A percentile compares a stretch with the other conserved stretches of the same genome.
These are phyloP conservation scores for Sanghuangporus baumii DNA, from an alignment of 1,284 basidiomycete species.

Conservation along the genomic window DNA sequence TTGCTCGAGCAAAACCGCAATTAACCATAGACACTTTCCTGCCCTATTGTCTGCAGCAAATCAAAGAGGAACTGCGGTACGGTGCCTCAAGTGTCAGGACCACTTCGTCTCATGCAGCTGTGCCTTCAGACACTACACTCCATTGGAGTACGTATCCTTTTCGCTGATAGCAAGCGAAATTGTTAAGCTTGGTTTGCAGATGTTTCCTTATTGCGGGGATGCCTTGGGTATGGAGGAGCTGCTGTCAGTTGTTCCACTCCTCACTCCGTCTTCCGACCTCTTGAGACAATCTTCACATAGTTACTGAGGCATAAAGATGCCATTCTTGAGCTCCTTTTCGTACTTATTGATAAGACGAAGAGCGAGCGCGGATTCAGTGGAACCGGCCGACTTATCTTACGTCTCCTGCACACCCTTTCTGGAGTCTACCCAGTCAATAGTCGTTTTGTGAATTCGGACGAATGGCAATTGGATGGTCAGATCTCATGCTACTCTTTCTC, in stretches of 20 bases:
- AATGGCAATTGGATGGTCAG: constrained; percentile 74
- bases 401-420: constrained; percentile 73
- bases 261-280: not conserved
- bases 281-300: constrained; percentile 32
- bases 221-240: constrained; percentile 66
- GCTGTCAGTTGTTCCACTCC: constrained; percentile 38
- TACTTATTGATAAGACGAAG: constrained; percentile 77
- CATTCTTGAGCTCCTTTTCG: constrained; percentile 62
- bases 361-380: constrained; percentile 88
- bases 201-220: constrained; percentile 73
- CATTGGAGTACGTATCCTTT: constrained; percentile 77
- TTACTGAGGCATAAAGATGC: constrained; percentile 66
- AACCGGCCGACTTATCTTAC: constrained; percentile 75
- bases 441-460: constrained; percentile 79
- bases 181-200: constrained; percentile 37
- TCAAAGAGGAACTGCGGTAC: constrained; percentile 81
- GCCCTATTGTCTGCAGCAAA: constrained; percentile 75
- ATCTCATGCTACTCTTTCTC: constrained; percentile 4
- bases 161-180: constrained; percentile 1
- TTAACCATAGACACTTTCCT: constrained; percentile 80
- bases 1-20: constrained; percentile 76
- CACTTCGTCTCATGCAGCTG: constrained; percentile 77
- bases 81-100: constrained; percentile 92
- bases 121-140: constrained; percentile 86
- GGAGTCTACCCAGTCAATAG: constrained; percentile 79